phyloP scores from a whole-genome alignment of 1,284 basidiomycete species.

The Ceratobasidium sp. region DNA sequence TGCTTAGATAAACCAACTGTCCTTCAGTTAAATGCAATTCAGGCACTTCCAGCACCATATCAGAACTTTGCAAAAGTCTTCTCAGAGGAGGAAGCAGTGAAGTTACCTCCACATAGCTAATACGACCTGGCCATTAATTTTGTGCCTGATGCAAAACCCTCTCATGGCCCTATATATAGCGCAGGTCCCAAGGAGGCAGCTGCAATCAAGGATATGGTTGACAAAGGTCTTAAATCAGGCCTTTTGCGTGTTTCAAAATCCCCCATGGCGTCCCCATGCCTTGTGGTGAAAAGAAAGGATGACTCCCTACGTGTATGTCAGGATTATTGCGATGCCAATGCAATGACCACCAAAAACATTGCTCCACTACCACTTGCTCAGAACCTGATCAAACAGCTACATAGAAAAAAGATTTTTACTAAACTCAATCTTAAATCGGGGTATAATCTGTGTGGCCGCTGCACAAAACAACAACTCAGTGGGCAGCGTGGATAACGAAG shows the following conservation, averaged over 20 bases:
- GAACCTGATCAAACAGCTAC: conserved; percentile 44
- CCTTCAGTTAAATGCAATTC: neutral
- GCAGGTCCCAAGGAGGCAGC: neutral
- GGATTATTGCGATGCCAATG: neutral
- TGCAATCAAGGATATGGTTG: neutral
- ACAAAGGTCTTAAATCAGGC: neutral
- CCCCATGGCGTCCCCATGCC: conserved; percentile 51
- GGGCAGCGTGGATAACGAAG: too few relatives aligned
- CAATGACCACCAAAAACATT: conserved; percentile 38
- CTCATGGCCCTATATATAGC: conserved; percentile 32
- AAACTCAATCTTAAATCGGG: conserved; percentile 47
- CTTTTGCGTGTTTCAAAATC: conserved; percentile 49
- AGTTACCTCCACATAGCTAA: conserved; percentile 3
- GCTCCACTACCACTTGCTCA: conserved; percentile 43
- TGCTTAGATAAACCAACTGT: neutral
- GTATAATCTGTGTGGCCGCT: too few relatives aligned
- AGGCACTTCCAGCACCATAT: neutral
- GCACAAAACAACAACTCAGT: too few relatives aligned
- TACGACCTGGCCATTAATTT: conserved; percentile 28
- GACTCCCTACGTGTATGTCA: conserved; percentile 45
- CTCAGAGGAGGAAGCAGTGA: conserved; percentile 4
- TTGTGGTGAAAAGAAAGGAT: conserved; percentile 59
- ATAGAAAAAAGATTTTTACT: conserved; percentile 44
- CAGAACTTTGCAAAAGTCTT: conserved; percentile 6
- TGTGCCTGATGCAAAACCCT: conserved; percentile 19